phyloP scores from a whole-genome alignment of 768 basidiomycete genomes.

The Chlorophyllum brunneum region DNA sequence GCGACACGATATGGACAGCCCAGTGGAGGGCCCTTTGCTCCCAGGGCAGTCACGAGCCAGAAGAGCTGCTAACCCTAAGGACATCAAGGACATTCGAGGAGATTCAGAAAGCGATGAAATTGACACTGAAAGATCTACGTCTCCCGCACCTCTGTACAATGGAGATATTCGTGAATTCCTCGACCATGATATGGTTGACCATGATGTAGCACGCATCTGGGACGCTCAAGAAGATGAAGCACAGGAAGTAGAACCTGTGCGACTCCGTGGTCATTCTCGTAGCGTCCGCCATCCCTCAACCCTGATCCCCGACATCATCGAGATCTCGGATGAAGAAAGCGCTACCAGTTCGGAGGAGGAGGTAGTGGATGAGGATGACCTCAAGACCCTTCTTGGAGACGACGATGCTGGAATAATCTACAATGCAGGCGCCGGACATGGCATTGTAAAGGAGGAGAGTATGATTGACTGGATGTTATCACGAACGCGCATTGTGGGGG shows the following conservation, averaged over 20 bases:
- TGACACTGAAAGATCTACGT: conserved; percentile 14
- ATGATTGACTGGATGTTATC: conserved; percentile 71
- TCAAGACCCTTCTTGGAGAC: conserved; percentile 6
- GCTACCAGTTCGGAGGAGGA: conserved; percentile 14
- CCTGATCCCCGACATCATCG: background rate
- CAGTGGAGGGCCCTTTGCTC: conserved; percentile 32
- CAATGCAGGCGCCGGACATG: conserved; percentile 11
- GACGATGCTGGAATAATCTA: background rate
- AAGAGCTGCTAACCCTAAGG: conserved; percentile 26
- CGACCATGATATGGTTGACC: background rate
- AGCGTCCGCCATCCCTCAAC: background rate
- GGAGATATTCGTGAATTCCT: conserved; percentile 9
- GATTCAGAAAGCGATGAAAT: conserved; percentile 52
- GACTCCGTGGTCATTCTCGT: background rate
- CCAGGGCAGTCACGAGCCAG: conserved; percentile 51
- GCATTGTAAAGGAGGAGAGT: conserved; percentile 37
- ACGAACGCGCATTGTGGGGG: conserved; percentile 33
- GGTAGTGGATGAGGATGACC: conserved; percentile 9
- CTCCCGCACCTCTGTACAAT: conserved; percentile 17
- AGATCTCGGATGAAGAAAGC: background rate
- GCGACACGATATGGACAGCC: background rate
- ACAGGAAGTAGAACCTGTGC: conserved; percentile 1
- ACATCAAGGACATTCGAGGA: conserved; percentile 44
- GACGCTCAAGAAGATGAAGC: background rate
- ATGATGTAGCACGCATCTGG: background rate